phyloP scores from a whole-genome alignment of 352 stramenopile species.

The Phytophthora ramorum region DNA sequence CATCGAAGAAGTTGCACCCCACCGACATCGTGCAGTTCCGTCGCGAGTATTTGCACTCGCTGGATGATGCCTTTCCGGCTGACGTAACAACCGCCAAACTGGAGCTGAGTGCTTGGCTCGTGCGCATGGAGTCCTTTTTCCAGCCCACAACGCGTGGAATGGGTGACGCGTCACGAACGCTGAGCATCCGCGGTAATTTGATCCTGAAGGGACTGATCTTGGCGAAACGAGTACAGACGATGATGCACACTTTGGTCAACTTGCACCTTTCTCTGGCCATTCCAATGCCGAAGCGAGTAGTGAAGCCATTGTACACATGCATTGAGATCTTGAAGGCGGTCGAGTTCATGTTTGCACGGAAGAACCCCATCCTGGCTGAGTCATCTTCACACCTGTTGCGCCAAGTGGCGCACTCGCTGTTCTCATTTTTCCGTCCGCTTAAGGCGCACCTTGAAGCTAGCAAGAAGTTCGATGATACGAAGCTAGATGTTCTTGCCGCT shows the following conservation, averaged over 20 bases:
- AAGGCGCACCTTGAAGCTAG: conserved; percentile 87
- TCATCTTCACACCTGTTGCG: conserved; percentile 75
- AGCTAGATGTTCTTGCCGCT: conserved; percentile 83
- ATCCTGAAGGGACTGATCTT: conserved; percentile 93
- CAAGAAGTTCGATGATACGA: conserved; percentile 89
- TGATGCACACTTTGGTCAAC: conserved; percentile 91
- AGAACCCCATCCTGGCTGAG: conserved; percentile 85
- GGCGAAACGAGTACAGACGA: conserved; percentile 88
- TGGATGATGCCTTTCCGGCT: conserved; percentile 80
- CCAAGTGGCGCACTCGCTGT: conserved; percentile 83
- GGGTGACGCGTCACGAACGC: conserved; percentile 71
- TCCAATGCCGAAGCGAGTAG: conserved; percentile 87
- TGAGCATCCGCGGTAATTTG: conserved; percentile 87
- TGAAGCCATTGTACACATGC: conserved; percentile 88
- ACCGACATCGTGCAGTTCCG: conserved; percentile 81
- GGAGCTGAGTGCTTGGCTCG: conserved; percentile 86
- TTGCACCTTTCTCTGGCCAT: conserved; percentile 89
- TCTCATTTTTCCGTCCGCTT: conserved; percentile 81
- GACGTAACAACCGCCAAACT: conserved; percentile 84
- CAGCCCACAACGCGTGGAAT: conserved; percentile 80
- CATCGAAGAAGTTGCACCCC: conserved; percentile 85
- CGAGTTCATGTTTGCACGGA: conserved; percentile 93
- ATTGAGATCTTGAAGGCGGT: conserved; percentile 93
- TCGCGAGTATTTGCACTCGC: conserved; percentile 76
- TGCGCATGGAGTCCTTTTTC: conserved; percentile 90